phyloP scores from a whole-genome alignment of 257 asterid species.

The Linaria vulgaris region DNA sequence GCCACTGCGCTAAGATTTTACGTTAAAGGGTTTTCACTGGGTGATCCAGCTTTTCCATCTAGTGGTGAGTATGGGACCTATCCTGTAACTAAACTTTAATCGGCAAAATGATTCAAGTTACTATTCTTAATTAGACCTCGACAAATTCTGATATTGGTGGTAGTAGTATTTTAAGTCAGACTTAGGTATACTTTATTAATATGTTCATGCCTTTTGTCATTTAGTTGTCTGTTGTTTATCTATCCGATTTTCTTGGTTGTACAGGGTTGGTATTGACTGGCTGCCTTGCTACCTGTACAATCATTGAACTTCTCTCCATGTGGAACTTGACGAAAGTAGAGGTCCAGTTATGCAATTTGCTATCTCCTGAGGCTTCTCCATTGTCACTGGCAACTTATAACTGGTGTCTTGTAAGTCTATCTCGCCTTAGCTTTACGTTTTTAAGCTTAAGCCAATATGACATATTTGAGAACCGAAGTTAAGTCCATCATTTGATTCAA shows the following conservation, averaged over 20 bases:
- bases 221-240: constrained; percentile 1
- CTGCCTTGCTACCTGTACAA: constrained; percentile 64
- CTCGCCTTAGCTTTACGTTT: not conserved
- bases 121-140: too few species aligned
- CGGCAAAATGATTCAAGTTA: not conserved
- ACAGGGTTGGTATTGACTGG: constrained; percentile 65
- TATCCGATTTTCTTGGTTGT: constrained; percentile 14
- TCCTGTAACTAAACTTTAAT: not conserved
- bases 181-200: not conserved
- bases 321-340: constrained; percentile 98
- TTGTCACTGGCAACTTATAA: constrained; percentile 86
- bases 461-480: not conserved
- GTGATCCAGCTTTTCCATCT: constrained; percentile 52
- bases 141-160: too few species aligned
- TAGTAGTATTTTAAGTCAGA: constrained; percentile 17
- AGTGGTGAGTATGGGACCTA: constrained; percentile 52
- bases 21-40: constrained; percentile 50
- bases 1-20: constrained; percentile 71
- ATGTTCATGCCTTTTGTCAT: not conserved
- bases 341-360: constrained; percentile 83
- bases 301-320: constrained; percentile 85
- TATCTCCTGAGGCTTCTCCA: constrained; percentile 95
- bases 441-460: not conserved
- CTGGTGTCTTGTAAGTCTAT: constrained; percentile 89
- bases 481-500: not conserved